Evolutionary conservation across 169 alveolate species (phyloP), one percentile per base, ranked within the genome.

Genomic region (Theileria luwenshuni): DNA sequence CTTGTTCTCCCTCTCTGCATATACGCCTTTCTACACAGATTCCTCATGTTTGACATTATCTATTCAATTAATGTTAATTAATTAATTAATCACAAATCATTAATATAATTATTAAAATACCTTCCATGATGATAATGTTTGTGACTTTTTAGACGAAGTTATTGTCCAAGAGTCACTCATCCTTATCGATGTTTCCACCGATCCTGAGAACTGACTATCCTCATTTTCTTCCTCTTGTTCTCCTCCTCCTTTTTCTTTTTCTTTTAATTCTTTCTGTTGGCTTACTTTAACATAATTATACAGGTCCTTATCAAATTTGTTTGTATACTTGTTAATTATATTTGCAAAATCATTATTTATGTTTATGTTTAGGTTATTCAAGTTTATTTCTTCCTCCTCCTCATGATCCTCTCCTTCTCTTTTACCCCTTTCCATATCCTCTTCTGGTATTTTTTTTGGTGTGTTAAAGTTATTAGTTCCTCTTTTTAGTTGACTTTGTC

Each of bases 1-100:
- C 92, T 61, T 30, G 86, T 84, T 35, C 86, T 63, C 7, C 92
- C 92, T 30, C 92, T 76, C 62, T 86, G 92, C 81, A 86, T 83
- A 28, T 83, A 47, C n/a, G 90, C 88, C 65, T 69, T 83, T 35
- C 92, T 76, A 58, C 91, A 86, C 19, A 84, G 69, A 32, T 54
- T 70, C 42, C 84, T 56, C 72, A 84, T 77, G 41, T 77, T 27
- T 2, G 92, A 77, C 51, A 86, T 86, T 27, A 86, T 25, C 80
- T 86, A 83, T n/a, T n/a, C n/a, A n/a, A n/a, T n/a, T n/a, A n/a
- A n/a, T n/a, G n/a, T n/a, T n/a, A n/a, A n/a, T n/a, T n/a, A n/a
- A n/a, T n/a, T n/a, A n/a, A n/a, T n/a, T n/a, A n/a, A n/a, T n/a
- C n/a, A n/a, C n/a, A n/a, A n/a, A n/a, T n/a, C n/a, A n/a, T n/a